Percentiles rank a stretch among this genome's conserved stretches.
These are phyloP conservation scores for Geotrichum phurueaensis DNA, from an alignment of 1,139 yeast genomes.

Conservation along the genomic window DNA sequence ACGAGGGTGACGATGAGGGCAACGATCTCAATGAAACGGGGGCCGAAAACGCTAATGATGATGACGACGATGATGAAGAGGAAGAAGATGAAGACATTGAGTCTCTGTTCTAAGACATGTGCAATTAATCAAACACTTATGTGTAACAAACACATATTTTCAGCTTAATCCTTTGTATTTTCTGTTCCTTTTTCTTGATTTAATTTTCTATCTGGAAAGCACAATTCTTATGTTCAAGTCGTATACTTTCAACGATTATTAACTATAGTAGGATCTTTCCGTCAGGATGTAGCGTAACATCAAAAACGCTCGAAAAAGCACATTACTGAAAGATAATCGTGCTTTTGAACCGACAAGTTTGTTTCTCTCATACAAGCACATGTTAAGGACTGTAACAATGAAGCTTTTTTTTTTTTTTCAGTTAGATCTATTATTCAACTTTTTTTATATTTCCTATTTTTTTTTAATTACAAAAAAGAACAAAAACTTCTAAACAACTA, in stretches of 20 bases:
- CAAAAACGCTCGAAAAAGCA: no score
- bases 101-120: background rate
- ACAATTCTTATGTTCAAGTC: background rate
- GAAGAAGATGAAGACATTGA: slow-evolving; percentile 35
- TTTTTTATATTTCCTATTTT: background rate
- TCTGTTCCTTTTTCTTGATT: background rate
- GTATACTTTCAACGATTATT: background rate
- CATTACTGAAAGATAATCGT: no score
- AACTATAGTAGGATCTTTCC: no score
- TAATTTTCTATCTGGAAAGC: background rate
- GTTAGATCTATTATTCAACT: no score
- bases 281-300: background rate
- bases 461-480: background rate
- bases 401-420: background rate
- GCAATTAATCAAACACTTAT: background rate
- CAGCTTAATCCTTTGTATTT: background rate
- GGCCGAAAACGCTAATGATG: slow-evolving; percentile 33
- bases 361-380: background rate
- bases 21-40: slow-evolving; percentile 33
- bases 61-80: slow-evolving; percentile 36
- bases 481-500: background rate
- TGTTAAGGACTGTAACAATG: background rate
- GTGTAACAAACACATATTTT: background rate
- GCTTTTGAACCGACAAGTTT: no score
- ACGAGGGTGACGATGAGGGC: slow-evolving; percentile 28